phyloP scores from a whole-genome alignment of 495 filamentous ascomycete genomes.

The Hypoxylon crocopeplum region DNA sequence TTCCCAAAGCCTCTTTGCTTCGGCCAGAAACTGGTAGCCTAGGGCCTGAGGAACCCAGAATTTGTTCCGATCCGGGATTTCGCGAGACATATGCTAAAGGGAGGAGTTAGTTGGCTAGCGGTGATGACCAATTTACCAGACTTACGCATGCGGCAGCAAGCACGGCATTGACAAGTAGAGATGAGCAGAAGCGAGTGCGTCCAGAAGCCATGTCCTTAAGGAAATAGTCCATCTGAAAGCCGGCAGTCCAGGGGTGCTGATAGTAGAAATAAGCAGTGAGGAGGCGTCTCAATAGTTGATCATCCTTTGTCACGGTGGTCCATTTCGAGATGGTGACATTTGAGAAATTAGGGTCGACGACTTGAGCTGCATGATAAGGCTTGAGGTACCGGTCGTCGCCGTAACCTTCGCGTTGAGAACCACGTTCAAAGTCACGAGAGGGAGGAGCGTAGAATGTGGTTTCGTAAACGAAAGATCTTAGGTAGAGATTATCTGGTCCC shows the following conservation, averaged over 20 bases:
- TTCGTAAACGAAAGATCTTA: constrained; percentile 48
- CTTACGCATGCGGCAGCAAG: constrained; percentile 48
- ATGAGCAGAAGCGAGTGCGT: constrained; percentile 44
- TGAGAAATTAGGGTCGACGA: constrained; percentile 43
- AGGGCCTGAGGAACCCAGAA: constrained; percentile 48
- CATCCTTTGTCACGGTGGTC: constrained; percentile 45
- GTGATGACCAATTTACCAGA: background rate
- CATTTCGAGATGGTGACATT: constrained; percentile 43
- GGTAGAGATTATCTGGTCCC: constrained; percentile 43
- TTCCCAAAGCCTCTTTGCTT: constrained; percentile 49
- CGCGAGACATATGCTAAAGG: constrained; percentile 41
- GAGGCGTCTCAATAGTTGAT: constrained; percentile 42
- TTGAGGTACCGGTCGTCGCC: constrained; percentile 42
- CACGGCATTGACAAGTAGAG: constrained; percentile 46
- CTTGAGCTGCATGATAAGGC: constrained; percentile 43
- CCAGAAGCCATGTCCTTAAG: constrained; percentile 45
- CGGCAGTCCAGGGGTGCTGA: constrained; percentile 45
- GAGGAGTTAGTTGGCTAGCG: background rate
- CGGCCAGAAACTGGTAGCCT: constrained; percentile 49
- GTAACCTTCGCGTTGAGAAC: constrained; percentile 11
- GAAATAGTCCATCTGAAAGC: constrained; percentile 48
- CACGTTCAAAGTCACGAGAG: constrained; percentile 6
- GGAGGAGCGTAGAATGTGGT: constrained; percentile 17
- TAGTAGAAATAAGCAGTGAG: constrained; percentile 47
- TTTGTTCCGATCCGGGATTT: constrained; percentile 39